Evolutionary conservation across 805 yeast genomes (phyloP).

Genomic region (Alloascoidea hylecoeti): DNA sequence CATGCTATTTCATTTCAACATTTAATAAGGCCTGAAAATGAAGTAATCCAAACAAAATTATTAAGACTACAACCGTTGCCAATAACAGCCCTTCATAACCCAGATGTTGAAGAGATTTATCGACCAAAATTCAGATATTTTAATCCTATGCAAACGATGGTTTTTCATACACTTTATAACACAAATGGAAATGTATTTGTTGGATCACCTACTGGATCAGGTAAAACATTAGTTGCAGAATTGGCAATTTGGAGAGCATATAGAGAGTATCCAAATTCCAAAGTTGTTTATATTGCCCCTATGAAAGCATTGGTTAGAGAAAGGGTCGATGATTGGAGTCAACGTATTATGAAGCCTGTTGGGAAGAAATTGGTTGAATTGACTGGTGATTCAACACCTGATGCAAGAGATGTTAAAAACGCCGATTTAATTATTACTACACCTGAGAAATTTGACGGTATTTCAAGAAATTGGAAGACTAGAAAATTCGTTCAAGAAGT

Average conservation of each 20-base stretch:
- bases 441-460: slow-evolving; percentile 82
- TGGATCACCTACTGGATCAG: slow-evolving; percentile 98
- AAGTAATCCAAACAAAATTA: slow-evolving; percentile 71
- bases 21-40: slow-evolving; percentile 76
- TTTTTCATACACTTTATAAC: slow-evolving; percentile 79
- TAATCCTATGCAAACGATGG: slow-evolving; percentile 98
- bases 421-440: slow-evolving; percentile 74
- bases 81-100: slow-evolving; percentile 59
- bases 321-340: slow-evolving; percentile 71
- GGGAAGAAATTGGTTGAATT: slow-evolving; percentile 52
- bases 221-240: slow-evolving; percentile 95
- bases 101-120: slow-evolving; percentile 56
- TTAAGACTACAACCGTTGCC: slow-evolving; percentile 80
- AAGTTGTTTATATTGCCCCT: slow-evolving; percentile 77
- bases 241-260: slow-evolving; percentile 96
- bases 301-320: slow-evolving; percentile 82
- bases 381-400: slow-evolving; percentile 76
- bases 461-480: slow-evolving; percentile 75
- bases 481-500: slow-evolving; percentile 63
- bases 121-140: slow-evolving; percentile 60
- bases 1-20: slow-evolving; percentile 82
- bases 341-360: slow-evolving; percentile 28
- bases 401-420: slow-evolving; percentile 44
- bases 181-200: slow-evolving; percentile 69
- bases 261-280: slow-evolving; percentile 63